Conservation (phyloP, 2,329 filamentous ascomycete species). For the Xylaria polymorpha region DNA sequence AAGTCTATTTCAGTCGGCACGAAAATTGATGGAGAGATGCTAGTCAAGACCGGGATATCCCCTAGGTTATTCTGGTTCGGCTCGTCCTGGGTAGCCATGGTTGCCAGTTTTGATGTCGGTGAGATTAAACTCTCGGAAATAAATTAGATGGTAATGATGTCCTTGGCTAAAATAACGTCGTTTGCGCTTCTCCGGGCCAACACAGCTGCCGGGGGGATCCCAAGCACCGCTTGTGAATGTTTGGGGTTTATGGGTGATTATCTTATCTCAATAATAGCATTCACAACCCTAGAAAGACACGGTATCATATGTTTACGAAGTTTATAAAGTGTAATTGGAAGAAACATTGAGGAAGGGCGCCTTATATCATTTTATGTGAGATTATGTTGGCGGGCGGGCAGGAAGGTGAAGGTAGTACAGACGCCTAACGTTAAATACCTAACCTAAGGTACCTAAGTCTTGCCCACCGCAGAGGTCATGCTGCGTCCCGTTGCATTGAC, state of each 20-base stretch:
- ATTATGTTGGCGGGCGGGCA: neutral
- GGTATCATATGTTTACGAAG: neutral
- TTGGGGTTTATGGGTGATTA: neutral
- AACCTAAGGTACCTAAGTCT: too few species aligned
- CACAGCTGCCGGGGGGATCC: neutral
- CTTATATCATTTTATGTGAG: neutral
- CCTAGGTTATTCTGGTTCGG: conserved; percentile 30
- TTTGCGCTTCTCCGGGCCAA: neutral
- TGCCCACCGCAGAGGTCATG: neutral
- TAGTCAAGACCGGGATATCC: conserved; percentile 39
- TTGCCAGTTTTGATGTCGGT: neutral
- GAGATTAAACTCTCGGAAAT: neutral
- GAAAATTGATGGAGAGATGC: conserved; percentile 45
- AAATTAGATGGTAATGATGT: neutral
- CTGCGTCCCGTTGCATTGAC: neutral
- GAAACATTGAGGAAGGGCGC: neutral
- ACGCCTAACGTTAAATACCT: too few species aligned
- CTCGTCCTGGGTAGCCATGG: conserved; percentile 25
- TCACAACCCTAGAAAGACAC: neutral
- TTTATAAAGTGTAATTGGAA: too few species aligned
- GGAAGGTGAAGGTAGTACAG: neutral
- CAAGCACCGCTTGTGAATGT: neutral
- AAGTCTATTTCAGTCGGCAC: conserved; percentile 45
- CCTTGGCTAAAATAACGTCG: neutral
- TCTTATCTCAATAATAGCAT: neutral